Percentiles rank a stretch among this genome's conserved stretches.
Conservation (phyloP, 225 moss, liverwort and hornwort species). For the Polytrichum commune region DNA sequence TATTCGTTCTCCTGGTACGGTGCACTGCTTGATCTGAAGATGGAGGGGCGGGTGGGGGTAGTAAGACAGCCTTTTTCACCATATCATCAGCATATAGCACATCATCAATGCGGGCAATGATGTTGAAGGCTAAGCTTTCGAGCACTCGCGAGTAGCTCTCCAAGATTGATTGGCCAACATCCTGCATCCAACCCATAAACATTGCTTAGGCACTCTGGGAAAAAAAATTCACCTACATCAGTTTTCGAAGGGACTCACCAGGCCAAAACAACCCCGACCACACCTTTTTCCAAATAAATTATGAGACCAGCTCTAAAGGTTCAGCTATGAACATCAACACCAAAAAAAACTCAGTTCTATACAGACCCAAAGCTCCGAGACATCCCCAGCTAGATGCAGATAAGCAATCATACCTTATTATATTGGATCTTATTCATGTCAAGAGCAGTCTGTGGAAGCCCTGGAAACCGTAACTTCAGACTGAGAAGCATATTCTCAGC, state of each 20-base stretch:
- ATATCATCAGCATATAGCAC: conserved; percentile 81
- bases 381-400: not conserved
- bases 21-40: conserved; percentile 14
- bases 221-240: no score
- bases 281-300: no score
- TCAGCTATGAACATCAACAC: no score
- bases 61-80: conserved; percentile 51
- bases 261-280: no score
- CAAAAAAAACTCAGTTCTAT: no score
- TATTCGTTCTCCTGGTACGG: conserved; percentile 18
- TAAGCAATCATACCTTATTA: conserved; percentile 51
- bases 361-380: no score
- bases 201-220: not conserved
- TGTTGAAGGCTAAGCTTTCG: conserved; percentile 93
- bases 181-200: conserved; percentile 38
- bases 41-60: conserved; percentile 48
- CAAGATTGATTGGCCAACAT: conserved; percentile 92
- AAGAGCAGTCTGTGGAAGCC: conserved; percentile 83
- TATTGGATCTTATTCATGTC: conserved; percentile 94
- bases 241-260: no score
- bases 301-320: no score
- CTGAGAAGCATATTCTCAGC: conserved; percentile 81
- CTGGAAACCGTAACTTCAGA: conserved; percentile 76
- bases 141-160: conserved; percentile 94
- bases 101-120: conserved; percentile 87